Evolutionary conservation across 2,329 filamentous ascomycete genomes (phyloP), one percentile per base, ranked within the genome.

Genomic region (Trichophyton mentagrophytes): DNA sequence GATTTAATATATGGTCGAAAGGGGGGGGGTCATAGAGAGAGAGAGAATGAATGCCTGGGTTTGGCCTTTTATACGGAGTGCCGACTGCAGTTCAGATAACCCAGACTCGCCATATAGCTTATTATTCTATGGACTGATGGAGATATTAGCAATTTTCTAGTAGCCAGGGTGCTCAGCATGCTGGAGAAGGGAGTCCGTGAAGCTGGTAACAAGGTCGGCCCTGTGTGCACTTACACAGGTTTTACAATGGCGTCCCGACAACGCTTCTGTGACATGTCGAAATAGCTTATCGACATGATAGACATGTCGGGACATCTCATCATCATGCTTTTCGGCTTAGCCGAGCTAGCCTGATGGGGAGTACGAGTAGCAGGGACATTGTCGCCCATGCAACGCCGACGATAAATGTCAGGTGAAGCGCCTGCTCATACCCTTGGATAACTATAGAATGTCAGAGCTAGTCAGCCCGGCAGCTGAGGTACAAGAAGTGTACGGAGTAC

Each of bases 331-430:
- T 61, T 27, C 33, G 55, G 25, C 61, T 49, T 20, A 63, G 44
- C 3, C 60, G 59, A 15, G 73, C 73, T 20, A 76, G 63, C 46
- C 66, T 71, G 51, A 75, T 61, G 40, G 67, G 67, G 11, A 68
- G 61, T 42, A 71, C 66, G 53, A 74, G 55, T 7, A 72, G 3
- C 5, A 75, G 63, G 66, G 72, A 72, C 42, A 74, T 63, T 7
- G 62, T 61, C 36, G 64, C 72, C 66, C 69, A 75, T 17, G 74
- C 30, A 15, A 72, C 70, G 4, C 71, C 73, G 8, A 72, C 75
- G 7, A 73, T 40, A 61, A 75, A 75, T 0, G 73, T 76, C 27
- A 69, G 58, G 27, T 70, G 71, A 42, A 76, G 71, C 46, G 72
- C 69, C 2, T 63, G 62, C 11, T 70, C 69, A 64, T 76, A 76